Percentiles rank a stretch among this genome's conserved stretches.
Conservation (phyloP, 2,329 filamentous ascomycete genomes). For the Rutstroemia sp. region DNA sequence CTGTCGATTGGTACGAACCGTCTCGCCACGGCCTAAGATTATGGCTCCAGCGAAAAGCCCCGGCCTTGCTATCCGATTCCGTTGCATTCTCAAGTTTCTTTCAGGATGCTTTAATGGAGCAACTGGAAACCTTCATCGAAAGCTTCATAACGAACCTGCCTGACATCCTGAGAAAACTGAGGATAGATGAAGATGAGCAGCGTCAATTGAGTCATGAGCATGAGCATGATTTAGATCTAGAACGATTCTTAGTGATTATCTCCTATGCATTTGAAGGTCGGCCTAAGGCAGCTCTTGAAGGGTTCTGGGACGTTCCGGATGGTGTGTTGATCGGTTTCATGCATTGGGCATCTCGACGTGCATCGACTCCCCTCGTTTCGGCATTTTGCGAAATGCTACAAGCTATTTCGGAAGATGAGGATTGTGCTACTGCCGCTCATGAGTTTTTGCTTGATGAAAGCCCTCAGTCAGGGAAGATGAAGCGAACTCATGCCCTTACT, state of each 20-base stretch:
- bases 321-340: slow-evolving; percentile 91
- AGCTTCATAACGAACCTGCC: slow-evolving; percentile 94
- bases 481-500: slow-evolving; percentile 76
- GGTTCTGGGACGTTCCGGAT: slow-evolving; percentile 88
- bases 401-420: slow-evolving; percentile 73
- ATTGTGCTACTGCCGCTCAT: slow-evolving; percentile 79
- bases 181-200: slow-evolving; percentile 85
- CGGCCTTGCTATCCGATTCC: slow-evolving; percentile 58
- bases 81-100: slow-evolving; percentile 66
- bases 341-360: slow-evolving; percentile 91
- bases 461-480: slow-evolving; percentile 67
- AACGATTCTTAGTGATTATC: slow-evolving; percentile 87
- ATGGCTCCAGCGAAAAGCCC: slow-evolving; percentile 75
- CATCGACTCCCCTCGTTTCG: slow-evolving; percentile 91
- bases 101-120: slow-evolving; percentile 64
- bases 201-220: slow-evolving; percentile 58
- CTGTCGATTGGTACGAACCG: slow-evolving; percentile 80
- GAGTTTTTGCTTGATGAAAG: slow-evolving; percentile 85
- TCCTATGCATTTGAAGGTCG: slow-evolving; percentile 85
- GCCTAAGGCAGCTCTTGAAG: slow-evolving; percentile 67
- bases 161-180: slow-evolving; percentile 78
- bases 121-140: slow-evolving; percentile 81
- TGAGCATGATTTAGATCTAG: slow-evolving; percentile 66
- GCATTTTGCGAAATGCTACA: slow-evolving; percentile 96
- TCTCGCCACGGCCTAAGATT: slow-evolving; percentile 74